Evolutionary conservation across 2,329 filamentous ascomycete species (phyloP).

Genomic region (Colletotrichum sp.): DNA sequence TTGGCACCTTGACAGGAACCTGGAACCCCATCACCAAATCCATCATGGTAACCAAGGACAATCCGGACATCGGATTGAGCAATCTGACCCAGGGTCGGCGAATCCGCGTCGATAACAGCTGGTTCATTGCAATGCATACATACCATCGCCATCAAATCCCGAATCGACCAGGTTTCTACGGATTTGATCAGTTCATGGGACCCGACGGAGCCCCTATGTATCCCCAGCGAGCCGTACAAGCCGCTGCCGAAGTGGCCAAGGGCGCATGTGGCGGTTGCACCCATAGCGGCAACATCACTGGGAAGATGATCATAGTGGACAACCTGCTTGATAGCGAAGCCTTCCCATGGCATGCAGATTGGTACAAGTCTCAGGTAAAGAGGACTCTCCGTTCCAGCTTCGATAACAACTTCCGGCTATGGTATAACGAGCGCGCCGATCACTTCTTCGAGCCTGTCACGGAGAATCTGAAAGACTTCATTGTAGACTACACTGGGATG

Average conservation of each 20-base stretch:
- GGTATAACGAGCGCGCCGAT: constrained; percentile 23
- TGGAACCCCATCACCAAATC: neutral
- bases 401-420: constrained; percentile 21
- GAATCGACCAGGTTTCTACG: neutral
- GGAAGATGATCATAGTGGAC: constrained; percentile 25
- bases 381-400: neutral
- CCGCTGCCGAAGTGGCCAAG: neutral
- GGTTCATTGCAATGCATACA: neutral
- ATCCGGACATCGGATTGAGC: neutral
- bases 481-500: constrained; percentile 18
- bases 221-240: constrained; percentile 12
- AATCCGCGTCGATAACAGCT: constrained; percentile 15
- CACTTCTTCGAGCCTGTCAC: constrained; percentile 12
- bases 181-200: constrained; percentile 20
- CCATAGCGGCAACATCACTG: constrained; percentile 18
- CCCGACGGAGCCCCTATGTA: neutral
- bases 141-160: constrained; percentile 22
- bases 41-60: neutral
- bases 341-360: constrained; percentile 26
- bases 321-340: constrained; percentile 24
- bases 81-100: neutral
- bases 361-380: constrained; percentile 22
- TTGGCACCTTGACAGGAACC: neutral
- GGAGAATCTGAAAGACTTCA: neutral
- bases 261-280: neutral